Conservation (phyloP, 75 land plant genomes). For the Pseudotsuga menziesii region DNA sequence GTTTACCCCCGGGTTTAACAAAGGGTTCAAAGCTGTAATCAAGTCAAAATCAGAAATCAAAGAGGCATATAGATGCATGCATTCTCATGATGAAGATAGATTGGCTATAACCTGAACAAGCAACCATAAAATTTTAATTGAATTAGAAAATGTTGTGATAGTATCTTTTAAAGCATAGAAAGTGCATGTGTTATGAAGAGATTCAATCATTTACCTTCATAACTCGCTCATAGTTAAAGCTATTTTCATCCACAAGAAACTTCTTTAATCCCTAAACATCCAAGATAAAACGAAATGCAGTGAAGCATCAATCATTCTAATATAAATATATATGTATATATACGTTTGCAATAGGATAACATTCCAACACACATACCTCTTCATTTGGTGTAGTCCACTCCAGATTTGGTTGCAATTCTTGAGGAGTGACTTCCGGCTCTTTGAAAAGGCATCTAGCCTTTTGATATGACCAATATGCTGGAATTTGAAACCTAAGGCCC, state of each 20-base stretch:
- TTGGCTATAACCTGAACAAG: constrained; percentile 3
- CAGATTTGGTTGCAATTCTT: constrained; percentile 23
- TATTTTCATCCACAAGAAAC: constrained; percentile 48
- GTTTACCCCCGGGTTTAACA: too few species aligned
- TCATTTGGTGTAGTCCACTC: constrained; percentile 42
- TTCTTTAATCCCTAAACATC: constrained; percentile 27
- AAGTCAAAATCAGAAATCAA: too few species aligned
- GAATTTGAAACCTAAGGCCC: constrained; percentile 34
- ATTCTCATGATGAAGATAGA: not conserved
- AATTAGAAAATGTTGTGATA: not conserved
- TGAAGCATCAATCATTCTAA: not conserved
- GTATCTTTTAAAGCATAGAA: not conserved
- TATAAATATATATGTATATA: not conserved
- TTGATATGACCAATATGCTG: constrained; percentile 36
- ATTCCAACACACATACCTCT: constrained; percentile 22
- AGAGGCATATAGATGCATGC: too few species aligned
- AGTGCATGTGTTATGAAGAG: not conserved
- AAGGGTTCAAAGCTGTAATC: too few species aligned
- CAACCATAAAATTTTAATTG: not conserved
- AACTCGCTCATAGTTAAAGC: constrained; percentile 36
- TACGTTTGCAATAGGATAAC: not conserved
- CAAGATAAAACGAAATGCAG: not conserved
- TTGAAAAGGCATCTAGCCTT: constrained; percentile 43
- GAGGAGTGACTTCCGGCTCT: constrained; percentile 29
- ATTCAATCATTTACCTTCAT: constrained; percentile 39